Conservation (phyloP, 306 rosid species). For the Cucurbita argyrosperma region DNA sequence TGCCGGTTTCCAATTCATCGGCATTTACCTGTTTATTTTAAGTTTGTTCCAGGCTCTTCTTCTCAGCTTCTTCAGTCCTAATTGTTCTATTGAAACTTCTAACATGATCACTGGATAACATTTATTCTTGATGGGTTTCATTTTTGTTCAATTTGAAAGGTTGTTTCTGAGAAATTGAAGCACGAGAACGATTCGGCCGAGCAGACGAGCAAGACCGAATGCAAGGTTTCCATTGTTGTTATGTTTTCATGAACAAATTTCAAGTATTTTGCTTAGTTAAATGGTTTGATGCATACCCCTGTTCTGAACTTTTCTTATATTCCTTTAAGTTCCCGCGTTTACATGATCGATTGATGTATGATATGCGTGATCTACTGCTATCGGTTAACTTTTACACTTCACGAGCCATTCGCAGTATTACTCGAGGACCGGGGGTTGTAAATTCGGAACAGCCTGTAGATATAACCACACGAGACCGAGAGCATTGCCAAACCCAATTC, state of each 20-base stretch:
- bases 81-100: too few relatives aligned
- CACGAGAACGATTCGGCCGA: slow-evolving; percentile 44
- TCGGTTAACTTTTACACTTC: not conserved
- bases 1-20: too few relatives aligned
- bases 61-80: not conserved
- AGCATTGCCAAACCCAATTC: slow-evolving; percentile 15
- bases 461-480: slow-evolving; percentile 54
- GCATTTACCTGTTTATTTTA: not conserved
- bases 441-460: slow-evolving; percentile 70
- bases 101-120: not conserved
- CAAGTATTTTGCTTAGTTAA: not conserved
- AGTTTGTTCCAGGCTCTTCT: not conserved
- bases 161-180: slow-evolving; percentile 35
- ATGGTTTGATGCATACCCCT: not conserved
- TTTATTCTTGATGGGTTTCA: slow-evolving; percentile 12
- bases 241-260: slow-evolving; percentile 10
- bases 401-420: slow-evolving; percentile 56
- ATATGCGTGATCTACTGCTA: slow-evolving; percentile 12
- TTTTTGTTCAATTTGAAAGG: slow-evolving; percentile 24
- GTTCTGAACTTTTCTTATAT: not conserved
- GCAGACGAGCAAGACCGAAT: slow-evolving; percentile 43
- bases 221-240: slow-evolving; percentile 59
- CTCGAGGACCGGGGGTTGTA: slow-evolving; percentile 76
- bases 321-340: not conserved
- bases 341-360: not conserved